Conservation (phyloP, 257 asterid genomes). For the Coffea canephora region DNA sequence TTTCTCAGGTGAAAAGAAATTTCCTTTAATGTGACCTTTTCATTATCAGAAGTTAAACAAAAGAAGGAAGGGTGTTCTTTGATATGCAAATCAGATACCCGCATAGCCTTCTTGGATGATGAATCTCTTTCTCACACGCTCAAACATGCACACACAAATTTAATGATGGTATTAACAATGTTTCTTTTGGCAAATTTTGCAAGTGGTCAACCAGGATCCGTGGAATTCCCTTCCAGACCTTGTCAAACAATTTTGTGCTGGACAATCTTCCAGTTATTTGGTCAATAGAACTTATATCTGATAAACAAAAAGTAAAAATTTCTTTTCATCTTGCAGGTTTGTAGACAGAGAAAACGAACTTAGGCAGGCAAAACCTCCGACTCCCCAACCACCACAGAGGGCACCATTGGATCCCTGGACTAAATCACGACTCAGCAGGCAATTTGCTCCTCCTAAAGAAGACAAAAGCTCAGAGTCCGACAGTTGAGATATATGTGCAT, state of each 20-base stretch:
- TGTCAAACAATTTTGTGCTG: too few species aligned
- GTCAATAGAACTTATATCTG: too few species aligned
- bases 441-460: constrained; percentile 81
- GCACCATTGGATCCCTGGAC: constrained; percentile 89
- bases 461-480: constrained; percentile 55
- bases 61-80: too few species aligned
- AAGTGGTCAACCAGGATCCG: too few species aligned
- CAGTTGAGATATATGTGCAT: constrained; percentile 19
- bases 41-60: too few species aligned
- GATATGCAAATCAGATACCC: background rate
- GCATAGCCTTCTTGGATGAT: background rate
- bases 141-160: background rate
- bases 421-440: constrained; percentile 82
- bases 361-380: constrained; percentile 81
- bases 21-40: background rate
- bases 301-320: too few species aligned
- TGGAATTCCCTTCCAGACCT: too few species aligned
- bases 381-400: constrained; percentile 67
- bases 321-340: constrained; percentile 44
- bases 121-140: background rate
- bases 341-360: constrained; percentile 94
- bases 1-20: background rate
- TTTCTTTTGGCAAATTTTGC: background rate
- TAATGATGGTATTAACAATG: background rate
- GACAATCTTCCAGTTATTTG: too few species aligned